Percentiles rank a stretch among this genome's conserved stretches.
phyloP scores from a whole-genome alignment of 163 green algal species.

The Scenedesmus sp. region DNA sequence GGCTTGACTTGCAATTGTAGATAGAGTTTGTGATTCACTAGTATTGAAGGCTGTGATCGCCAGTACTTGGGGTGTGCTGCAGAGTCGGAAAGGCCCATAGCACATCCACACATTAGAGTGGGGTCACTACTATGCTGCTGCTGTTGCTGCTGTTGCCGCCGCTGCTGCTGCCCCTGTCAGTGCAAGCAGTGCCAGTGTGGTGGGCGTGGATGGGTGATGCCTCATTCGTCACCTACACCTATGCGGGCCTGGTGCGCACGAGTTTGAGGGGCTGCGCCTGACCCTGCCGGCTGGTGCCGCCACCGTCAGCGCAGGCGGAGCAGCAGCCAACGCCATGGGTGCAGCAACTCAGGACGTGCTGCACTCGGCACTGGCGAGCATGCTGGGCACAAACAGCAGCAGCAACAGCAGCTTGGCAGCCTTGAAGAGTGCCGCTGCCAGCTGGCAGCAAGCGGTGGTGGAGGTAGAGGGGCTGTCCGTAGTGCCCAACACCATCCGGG shows the following conservation, averaged over 20 bases:
- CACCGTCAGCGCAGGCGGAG: neutral
- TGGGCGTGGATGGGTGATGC: conserved; percentile 25
- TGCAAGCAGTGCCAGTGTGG: conserved; percentile 13
- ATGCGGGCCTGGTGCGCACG: conserved; percentile 45
- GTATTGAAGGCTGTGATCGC: too few species aligned
- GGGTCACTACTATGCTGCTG: neutral
- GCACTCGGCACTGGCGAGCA: neutral
- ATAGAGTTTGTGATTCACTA: too few species aligned
- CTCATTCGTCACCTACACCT: conserved; percentile 32
- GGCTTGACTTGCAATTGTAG: too few species aligned
- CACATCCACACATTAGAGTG: too few species aligned
- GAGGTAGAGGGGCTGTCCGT: conserved; percentile 8
- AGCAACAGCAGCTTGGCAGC: neutral
- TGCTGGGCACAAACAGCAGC: neutral
- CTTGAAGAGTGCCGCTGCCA: neutral
- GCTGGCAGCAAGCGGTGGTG: neutral
- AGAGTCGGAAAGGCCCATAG: too few species aligned
- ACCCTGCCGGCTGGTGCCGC: neutral
- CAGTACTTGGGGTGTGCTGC: too few species aligned
- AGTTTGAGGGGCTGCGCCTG: conserved; percentile 31
- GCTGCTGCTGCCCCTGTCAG: neutral
- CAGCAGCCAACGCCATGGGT: neutral
- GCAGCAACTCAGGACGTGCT: neutral
- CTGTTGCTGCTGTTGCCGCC: neutral
- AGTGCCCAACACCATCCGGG: neutral